Conservation (phyloP, 768 basidiomycete genomes). For the Boletellus ananiceps region DNA sequence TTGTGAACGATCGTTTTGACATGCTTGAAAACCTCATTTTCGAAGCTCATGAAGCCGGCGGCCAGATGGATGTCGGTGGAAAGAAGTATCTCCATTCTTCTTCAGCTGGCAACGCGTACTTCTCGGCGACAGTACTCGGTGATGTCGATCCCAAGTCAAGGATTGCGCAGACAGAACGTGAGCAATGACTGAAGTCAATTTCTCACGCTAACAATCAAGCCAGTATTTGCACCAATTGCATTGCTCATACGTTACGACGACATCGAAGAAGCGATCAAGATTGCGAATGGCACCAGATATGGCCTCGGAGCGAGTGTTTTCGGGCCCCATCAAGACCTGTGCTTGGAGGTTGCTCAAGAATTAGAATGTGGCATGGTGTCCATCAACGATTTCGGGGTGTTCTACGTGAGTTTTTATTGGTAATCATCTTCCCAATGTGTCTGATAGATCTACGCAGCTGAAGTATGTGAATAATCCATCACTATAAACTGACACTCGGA, state of each 20-base stretch:
- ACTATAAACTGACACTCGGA: conserved; percentile 3
- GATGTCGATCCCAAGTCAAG: conserved; percentile 67
- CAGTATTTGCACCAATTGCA: conserved; percentile 93
- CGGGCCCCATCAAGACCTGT: conserved; percentile 76
- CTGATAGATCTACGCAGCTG: conserved; percentile 39
- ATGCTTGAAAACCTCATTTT: conserved; percentile 64
- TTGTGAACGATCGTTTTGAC: conserved; percentile 66
- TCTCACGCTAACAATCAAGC: conserved; percentile 9
- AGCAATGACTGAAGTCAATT: conserved; percentile 5
- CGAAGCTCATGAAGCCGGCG: conserved; percentile 67
- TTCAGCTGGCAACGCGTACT: conserved; percentile 73
- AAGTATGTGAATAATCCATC: conserved; percentile 45
- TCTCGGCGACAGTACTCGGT: conserved; percentile 82
- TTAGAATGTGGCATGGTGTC: conserved; percentile 97
- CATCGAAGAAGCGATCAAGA: conserved; percentile 78
- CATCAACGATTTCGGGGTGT: conserved; percentile 90
- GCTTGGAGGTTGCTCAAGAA: conserved; percentile 71
- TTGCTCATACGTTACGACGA: conserved; percentile 80
- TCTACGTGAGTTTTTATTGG: conserved; percentile 54
- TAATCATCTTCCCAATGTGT: conserved; percentile 7
- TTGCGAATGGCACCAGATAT: conserved; percentile 85
- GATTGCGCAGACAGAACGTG: conserved; percentile 78
- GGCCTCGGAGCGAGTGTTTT: conserved; percentile 95
- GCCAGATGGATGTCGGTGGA: conserved; percentile 61
- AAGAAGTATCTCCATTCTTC: conserved; percentile 59